Conservation (phyloP, 169 alveolate species). For the Eimeria praecox region DNA sequence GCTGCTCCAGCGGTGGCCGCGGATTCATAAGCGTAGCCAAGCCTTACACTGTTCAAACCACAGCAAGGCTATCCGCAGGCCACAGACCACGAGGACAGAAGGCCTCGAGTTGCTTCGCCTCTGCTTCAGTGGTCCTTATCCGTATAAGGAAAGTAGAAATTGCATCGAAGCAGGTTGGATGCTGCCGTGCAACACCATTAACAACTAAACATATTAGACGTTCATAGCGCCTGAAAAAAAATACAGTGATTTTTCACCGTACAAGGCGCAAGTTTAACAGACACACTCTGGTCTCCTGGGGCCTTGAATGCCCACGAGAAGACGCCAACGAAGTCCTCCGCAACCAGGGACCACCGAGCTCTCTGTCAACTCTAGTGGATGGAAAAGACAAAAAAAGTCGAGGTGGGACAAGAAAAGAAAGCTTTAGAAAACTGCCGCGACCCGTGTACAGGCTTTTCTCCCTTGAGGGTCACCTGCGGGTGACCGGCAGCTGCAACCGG, state of each 20-base stretch:
- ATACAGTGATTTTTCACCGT: neutral
- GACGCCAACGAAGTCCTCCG: neutral
- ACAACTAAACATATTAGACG: neutral
- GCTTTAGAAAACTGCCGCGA: neutral
- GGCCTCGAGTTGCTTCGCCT: neutral
- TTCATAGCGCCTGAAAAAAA: too few relatives aligned
- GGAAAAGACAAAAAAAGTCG: neutral
- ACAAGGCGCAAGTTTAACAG: neutral
- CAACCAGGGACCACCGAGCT: neutral
- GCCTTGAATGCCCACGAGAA: neutral
- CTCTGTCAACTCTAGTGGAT: neutral
- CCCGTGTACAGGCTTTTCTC: neutral
- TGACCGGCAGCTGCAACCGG: neutral
- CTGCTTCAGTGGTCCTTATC: neutral
- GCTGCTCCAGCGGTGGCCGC: neutral
- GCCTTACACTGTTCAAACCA: neutral
- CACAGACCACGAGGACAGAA: neutral
- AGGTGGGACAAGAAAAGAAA: neutral
- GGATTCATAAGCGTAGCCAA: constrained; percentile 1
- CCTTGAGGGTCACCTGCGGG: constrained; percentile 16
- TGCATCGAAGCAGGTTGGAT: neutral
- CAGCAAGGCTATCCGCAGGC: neutral
- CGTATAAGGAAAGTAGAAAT: neutral
- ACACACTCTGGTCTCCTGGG: neutral
- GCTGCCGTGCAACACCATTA: neutral